Base-by-base conservation (phyloP, 2,329 filamentous ascomycete genomes). In the Aspergillus versicolor region DNA sequence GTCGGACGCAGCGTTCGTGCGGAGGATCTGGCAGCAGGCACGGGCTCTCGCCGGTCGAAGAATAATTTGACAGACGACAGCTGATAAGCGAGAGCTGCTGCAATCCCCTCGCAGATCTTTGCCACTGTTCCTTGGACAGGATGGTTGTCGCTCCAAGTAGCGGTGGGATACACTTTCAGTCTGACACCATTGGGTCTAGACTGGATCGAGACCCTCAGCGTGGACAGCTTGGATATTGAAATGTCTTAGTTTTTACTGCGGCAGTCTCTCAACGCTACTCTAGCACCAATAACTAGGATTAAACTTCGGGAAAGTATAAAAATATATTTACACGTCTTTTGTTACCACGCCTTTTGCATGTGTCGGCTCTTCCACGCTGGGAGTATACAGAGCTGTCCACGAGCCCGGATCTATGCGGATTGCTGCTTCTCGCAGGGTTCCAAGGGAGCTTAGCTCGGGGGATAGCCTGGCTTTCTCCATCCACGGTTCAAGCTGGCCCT, bases 1-100 rank as follows among this genome's bases (percentile, higher is more conserved):
- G 56, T 51, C 40, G 54, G 38, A 56, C 51, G 37, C 34, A 41
- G 30, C 27, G 40, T 34, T 48, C 43, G 44, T 44, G 55, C 48
- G 49, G 56, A 56, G 42, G 54, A 47, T 55, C 51, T 52, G 40
- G 46, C 54, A 51, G 30, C 40, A 58, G 43, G 38, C 32, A 21
- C 40, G 17, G 21, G 40, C n/a, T 30, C 27, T 30, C 27, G 27
- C 27, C 4, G 27, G 27, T 11, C 27, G 27, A 30, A 30, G 27
- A 30, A 30, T 30, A 30, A 30, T 8, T 30, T 9, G 27, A 30
- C 27, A 30, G 27, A 9, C 27, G 22, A 43, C 13, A 9, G 24
- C 15, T 50, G 54, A 43, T 56, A 52, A 52, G 46, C 22, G 19
- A 41, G 24, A 45, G 46, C 40, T 52, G 32, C 40, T 41, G 43